Base-by-base conservation (phyloP, 176 grass and related monocot species). In the Phoenix roebelenii region DNA sequence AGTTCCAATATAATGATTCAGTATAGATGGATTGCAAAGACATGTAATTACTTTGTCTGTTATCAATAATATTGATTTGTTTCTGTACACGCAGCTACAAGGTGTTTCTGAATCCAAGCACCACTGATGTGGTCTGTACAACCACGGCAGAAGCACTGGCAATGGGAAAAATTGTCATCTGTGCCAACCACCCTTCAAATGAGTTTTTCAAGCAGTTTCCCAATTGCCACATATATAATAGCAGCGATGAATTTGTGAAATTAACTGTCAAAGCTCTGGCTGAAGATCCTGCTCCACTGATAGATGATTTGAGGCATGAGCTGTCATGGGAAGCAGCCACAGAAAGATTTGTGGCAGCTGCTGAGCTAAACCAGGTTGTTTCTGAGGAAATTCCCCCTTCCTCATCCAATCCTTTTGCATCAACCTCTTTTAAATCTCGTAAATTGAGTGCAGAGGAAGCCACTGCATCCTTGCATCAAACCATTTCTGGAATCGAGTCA, bases 201-300 rank as follows among this genome's bases (percentile, higher is more conserved):
- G 93, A 92, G 44, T 97, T 97, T 76, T 97, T 97, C 78, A 97
- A 88, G 81, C 87, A 92, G 25, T 97, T 97, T 57, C 84, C 81
- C 52, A 97, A 97, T 49, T 92, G 93, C 50, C 84, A 72, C 22
- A 76, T 83, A 69, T 97, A 91, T 58, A 80, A 92, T 64, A 79
- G 65, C 9, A 76, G 73, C 3, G 78, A 87, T 14, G 93, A 97
- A 44, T 97, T 92, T 75, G 93, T 97, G 30, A 83, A 88, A 22
- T 50, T 88, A 64, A 80, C 84, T 17, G 66, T 83, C 49, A 71
- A 66, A 64, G 81, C 93, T 75, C 71, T 92, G 53, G 65, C 73
- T 35, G 84, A 88, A 57, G 72, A 83, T 56, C 87, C 93, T 68
- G 70, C 66, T 79, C 93, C 81, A 5, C 69, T 97, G 53, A 82